Evolutionary conservation across 1,284 basidiomycete genomes (phyloP).

Genomic region (Ceraceosorus guamensis): DNA sequence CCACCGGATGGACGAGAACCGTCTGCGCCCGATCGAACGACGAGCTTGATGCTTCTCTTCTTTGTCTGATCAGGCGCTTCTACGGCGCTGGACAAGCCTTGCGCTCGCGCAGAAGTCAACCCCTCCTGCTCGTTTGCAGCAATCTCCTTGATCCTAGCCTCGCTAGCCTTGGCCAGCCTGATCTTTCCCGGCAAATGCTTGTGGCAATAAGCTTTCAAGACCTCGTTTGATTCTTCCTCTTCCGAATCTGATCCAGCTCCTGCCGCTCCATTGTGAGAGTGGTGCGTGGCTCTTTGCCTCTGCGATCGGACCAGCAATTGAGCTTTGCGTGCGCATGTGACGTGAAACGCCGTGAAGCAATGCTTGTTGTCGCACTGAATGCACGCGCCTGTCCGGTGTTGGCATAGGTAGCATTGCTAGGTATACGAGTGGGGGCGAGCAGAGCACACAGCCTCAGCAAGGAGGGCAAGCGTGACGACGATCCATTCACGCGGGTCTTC

Average conservation of each 20-base stretch:
- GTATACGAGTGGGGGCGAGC: not conserved
- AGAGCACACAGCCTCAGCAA: too few relatives aligned
- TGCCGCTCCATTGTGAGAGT: too few relatives aligned
- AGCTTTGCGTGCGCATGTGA: slow-evolving; percentile 72
- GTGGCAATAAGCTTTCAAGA: slow-evolving; percentile 39
- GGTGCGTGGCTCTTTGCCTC: slow-evolving; percentile 25
- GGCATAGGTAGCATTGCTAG: slow-evolving; percentile 69
- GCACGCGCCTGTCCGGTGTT: slow-evolving; percentile 75
- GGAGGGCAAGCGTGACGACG: not conserved
- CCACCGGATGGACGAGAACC: not conserved
- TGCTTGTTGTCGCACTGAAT: slow-evolving; percentile 89
- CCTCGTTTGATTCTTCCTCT: slow-evolving; percentile 20
- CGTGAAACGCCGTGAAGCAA: slow-evolving; percentile 90
- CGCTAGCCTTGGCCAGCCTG: not conserved
- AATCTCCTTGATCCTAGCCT: not conserved
- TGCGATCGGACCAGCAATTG: slow-evolving; percentile 33
- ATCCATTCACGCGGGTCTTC: not conserved
- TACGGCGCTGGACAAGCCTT: not conserved
- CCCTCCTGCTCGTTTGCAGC: slow-evolving; percentile 7
- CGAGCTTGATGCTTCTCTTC: not conserved
- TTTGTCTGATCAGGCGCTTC: too few relatives aligned
- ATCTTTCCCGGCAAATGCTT: slow-evolving; percentile 33
- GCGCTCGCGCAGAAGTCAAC: too few relatives aligned
- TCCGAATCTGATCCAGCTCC: slow-evolving; percentile 19
- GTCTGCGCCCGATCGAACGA: not conserved